Evolutionary conservation across 208 protist species (phyloP).

Genomic region (Zelonia costaricensis): DNA sequence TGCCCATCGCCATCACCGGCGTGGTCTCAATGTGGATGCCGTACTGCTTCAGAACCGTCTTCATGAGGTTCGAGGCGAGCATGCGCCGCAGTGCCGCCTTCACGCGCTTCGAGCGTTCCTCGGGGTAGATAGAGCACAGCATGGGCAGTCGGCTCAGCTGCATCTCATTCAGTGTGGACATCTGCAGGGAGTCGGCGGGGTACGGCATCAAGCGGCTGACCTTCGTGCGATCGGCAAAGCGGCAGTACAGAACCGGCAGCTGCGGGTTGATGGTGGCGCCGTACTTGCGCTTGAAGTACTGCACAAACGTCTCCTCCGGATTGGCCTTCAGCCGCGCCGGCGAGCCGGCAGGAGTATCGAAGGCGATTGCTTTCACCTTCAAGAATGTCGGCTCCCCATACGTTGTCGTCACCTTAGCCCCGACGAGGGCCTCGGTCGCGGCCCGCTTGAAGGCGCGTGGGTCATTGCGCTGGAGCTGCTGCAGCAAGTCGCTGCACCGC

Average conservation of each 20-base stretch:
- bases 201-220: constrained; percentile 20
- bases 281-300: constrained; percentile 51
- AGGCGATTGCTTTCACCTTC: constrained; percentile 30
- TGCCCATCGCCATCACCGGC: constrained; percentile 22
- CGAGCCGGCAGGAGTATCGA: constrained; percentile 14
- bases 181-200: constrained; percentile 46
- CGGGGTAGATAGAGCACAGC: constrained; percentile 57
- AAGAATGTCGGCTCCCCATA: constrained; percentile 26
- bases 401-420: constrained; percentile 22
- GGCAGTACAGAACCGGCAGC: constrained; percentile 26
- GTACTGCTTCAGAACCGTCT: constrained; percentile 36
- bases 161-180: constrained; percentile 28
- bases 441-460: constrained; percentile 5
- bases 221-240: constrained; percentile 12
- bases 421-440: constrained; percentile 12
- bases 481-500: constrained; percentile 17
- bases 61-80: constrained; percentile 5
- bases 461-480: constrained; percentile 1
- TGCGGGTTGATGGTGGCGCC: constrained; percentile 26
- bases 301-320: constrained; percentile 29
- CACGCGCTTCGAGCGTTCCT: constrained; percentile 35
- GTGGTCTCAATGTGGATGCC: constrained; percentile 35
- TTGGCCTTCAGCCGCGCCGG: constrained; percentile 17
- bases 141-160: constrained; percentile 39
- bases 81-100: constrained; percentile 24